phyloP scores from a whole-genome alignment of 257 asterid species.

The Leptodermis oblonga region DNA sequence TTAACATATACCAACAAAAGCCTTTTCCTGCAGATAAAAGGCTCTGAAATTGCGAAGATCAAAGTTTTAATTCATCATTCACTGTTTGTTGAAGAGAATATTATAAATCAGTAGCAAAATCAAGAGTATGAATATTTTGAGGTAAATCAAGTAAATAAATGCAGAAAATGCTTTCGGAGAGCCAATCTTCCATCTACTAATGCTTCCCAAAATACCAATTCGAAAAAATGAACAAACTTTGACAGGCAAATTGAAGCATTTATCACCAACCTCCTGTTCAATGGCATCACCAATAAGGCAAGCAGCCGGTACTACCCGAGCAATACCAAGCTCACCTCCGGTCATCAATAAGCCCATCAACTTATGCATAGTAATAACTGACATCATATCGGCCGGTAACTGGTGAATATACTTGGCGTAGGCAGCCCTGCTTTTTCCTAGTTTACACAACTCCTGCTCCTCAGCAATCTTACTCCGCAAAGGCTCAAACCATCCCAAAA shows the following conservation, averaged over 20 bases:
- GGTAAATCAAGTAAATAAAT: neutral
- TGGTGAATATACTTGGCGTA: conserved; percentile 59
- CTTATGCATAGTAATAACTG: conserved; percentile 94
- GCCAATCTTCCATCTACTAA: no score
- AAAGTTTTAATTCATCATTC: neutral
- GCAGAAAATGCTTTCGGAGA: neutral
- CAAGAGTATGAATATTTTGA: neutral
- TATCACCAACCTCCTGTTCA: conserved; percentile 79
- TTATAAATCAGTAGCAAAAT: neutral
- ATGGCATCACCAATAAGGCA: conserved; percentile 77
- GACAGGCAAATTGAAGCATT: neutral
- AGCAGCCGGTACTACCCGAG: conserved; percentile 81
- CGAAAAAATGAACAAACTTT: neutral
- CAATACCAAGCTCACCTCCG: conserved; percentile 68
- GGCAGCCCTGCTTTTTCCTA: conserved; percentile 42
- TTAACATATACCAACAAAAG: neutral
- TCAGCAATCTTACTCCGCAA: conserved; percentile 68
- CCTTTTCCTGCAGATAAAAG: neutral
- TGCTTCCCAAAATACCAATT: neutral
- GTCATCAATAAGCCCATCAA: conserved; percentile 86
- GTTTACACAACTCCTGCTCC: conserved; percentile 62
- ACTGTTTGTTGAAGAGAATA: neutral
- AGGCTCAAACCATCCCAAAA: conserved; percentile 97
- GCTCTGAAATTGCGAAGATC: neutral
- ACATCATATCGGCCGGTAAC: conserved; percentile 93